A percentile compares a stretch with the other conserved stretches of the same genome.
These are phyloP conservation scores for Talaromyces sp. DNA, from an alignment of 2,329 filamentous ascomycete genomes.

Conservation along the genomic window DNA sequence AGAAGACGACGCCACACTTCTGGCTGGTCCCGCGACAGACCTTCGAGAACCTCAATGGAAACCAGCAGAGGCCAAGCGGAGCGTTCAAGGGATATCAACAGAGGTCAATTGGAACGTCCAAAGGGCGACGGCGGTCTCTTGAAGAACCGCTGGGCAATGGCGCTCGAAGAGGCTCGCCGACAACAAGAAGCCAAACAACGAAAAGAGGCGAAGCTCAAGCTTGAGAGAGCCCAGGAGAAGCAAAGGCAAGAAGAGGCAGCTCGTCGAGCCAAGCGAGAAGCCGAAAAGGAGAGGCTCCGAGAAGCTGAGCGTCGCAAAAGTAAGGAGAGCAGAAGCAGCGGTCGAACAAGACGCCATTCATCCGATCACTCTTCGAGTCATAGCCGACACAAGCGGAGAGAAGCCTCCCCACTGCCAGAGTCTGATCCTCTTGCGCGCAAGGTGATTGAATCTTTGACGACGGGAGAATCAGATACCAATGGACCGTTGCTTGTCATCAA, in stretches of 20 bases:
- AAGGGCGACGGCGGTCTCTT: slow-evolving; percentile 31
- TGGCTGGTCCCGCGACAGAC: slow-evolving; percentile 28
- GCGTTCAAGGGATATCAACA: slow-evolving; percentile 6
- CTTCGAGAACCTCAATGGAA: slow-evolving; percentile 32
- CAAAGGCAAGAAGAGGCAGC: slow-evolving; percentile 17
- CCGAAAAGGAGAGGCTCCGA: slow-evolving; percentile 16
- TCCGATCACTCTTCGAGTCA: slow-evolving; percentile 26
- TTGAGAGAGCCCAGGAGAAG: slow-evolving; percentile 20
- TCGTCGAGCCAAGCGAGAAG: slow-evolving; percentile 7
- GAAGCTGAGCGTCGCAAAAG: slow-evolving; percentile 3
- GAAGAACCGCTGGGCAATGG: slow-evolving; percentile 30
- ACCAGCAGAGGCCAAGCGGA: slow-evolving; percentile 18
- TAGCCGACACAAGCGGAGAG: slow-evolving; percentile 19
- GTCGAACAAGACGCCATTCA: slow-evolving; percentile 16
- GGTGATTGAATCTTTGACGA: slow-evolving; percentile 35
- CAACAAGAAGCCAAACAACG: slow-evolving; percentile 31
- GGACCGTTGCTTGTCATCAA: slow-evolving; percentile 37
- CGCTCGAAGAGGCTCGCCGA: slow-evolving; percentile 33
- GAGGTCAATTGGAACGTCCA: slow-evolving; percentile 24
- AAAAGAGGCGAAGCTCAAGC: slow-evolving; percentile 29
- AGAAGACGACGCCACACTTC: slow-evolving; percentile 29
- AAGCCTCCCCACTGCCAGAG: slow-evolving; percentile 24
- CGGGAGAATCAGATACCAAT: slow-evolving; percentile 38
- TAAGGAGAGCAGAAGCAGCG: slow-evolving; percentile 10
- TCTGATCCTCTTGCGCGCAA: slow-evolving; percentile 18